Evolutionary conservation across 1,284 basidiomycete species (phyloP), one percentile per base, ranked within the genome.

Genomic region (Earliella scabrosa): DNA sequence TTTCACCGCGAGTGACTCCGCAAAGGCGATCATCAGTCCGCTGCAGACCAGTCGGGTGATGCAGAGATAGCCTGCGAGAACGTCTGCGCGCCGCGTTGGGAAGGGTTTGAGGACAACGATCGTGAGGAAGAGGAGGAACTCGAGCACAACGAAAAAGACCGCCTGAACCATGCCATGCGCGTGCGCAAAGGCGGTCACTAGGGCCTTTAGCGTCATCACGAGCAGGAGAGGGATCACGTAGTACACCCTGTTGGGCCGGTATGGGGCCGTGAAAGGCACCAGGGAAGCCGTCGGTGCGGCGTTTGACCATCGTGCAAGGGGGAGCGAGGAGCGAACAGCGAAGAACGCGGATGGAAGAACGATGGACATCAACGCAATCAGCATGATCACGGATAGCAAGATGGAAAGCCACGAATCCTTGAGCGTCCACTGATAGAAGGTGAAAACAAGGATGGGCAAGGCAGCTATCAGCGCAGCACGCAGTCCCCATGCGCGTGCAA

Each of bases 391-490:
- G 3, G 90, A 85, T 23, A 93, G 74, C 11, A 91, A 70, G 48
- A 81, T 75, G 0, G 93, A 83, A 1, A 95, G 78, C 85, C 90
- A 92, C 0, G 93, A 95, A 71, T 96, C 93, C 56, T 82, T 80
- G 56, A 97, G 78, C 0, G 88, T 90, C 92, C 93, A 97, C 70
- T 97, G 94, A 73, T 89, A 93, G 68, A 97, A 85, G 7, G 83
- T 77, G 66, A 97, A 93, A 56, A 90, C 82, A 61, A 86, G 74
- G 52, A 94, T 74, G 8, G 95, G 95, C 45, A 84, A 75, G 59
- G 86, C 77, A 32, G 81, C 75, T 47, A 90, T 73, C 23, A 95
- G 70, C 21, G 78, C 83, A 61, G 83, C 63, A 41, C 88, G 83
- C 40, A 89, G 68, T 40, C 74, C 69, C 87, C 87, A 88, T 2